phyloP scores from a whole-genome alignment of 306 rosid genomes.

The Trifolium repens region DNA sequence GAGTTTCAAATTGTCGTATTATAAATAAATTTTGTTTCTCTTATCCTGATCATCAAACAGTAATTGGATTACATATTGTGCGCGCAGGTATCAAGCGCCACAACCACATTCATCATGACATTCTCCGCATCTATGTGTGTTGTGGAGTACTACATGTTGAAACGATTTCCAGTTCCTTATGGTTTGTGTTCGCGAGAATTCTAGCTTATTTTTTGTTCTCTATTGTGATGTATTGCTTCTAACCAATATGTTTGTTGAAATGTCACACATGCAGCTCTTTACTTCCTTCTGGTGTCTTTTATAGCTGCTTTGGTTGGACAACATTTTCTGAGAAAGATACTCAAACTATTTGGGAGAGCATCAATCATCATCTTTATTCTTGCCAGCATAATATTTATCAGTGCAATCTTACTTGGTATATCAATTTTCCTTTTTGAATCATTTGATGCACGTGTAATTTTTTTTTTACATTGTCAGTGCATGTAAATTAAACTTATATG shows the following conservation, averaged over 20 bases:
- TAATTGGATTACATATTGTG: slow-evolving; percentile 19
- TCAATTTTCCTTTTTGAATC: neutral
- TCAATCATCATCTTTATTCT: slow-evolving; percentile 88
- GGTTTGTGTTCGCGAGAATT: slow-evolving; percentile 50
- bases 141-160: slow-evolving; percentile 81
- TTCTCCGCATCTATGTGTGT: slow-evolving; percentile 98
- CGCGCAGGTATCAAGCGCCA: slow-evolving; percentile 88
- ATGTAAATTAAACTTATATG: neutral
- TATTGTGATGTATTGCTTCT: neutral
- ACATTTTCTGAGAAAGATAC: slow-evolving; percentile 66
- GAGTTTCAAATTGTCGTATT: slow-evolving; percentile 9
- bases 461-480: too few species aligned
- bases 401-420: slow-evolving; percentile 78
- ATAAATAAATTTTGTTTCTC: neutral
- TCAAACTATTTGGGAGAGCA: slow-evolving; percentile 74
- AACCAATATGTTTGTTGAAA: slow-evolving; percentile 28
- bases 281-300: slow-evolving; percentile 66
- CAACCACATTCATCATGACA: slow-evolving; percentile 91
- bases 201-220: neutral
- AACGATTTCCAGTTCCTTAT: slow-evolving; percentile 87
- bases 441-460: too few species aligned
- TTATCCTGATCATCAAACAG: neutral
- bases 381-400: slow-evolving; percentile 67
- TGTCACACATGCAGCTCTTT: slow-evolving; percentile 58
- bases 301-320: slow-evolving; percentile 81